Conservation (phyloP, 1,284 basidiomycete genomes). For the Moesziomyces globuligerus region DNA sequence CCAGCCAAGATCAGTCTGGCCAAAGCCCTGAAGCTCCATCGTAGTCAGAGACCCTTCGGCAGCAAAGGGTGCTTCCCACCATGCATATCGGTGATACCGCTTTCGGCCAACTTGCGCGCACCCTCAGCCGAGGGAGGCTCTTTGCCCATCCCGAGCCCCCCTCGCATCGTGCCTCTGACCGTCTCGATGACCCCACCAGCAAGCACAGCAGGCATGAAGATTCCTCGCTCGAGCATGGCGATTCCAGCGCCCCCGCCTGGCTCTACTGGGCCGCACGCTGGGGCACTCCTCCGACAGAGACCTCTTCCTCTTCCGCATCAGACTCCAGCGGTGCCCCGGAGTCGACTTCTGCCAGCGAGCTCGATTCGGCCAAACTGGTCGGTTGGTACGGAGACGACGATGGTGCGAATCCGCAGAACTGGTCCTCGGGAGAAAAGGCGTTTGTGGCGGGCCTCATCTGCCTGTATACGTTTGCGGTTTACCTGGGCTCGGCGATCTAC, state of each 20-base stretch:
- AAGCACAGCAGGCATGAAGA: no score
- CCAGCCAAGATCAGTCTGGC: not conserved
- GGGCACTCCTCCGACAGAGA: not conserved
- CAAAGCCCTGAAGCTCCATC: not conserved
- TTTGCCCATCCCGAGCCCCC: slow-evolving; percentile 4
- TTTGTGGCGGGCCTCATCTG: slow-evolving; percentile 53
- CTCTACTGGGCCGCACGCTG: not conserved
- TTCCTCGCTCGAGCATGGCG: not conserved
- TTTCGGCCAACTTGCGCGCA: slow-evolving; percentile 4
- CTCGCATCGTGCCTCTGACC: slow-evolving; percentile 4
- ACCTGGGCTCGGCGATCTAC: slow-evolving; percentile 70
- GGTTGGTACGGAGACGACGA: slow-evolving; percentile 60
- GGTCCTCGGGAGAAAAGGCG: slow-evolving; percentile 40
- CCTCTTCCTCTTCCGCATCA: not conserved
- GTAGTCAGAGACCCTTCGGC: not conserved
- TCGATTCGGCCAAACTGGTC: slow-evolving; percentile 67
- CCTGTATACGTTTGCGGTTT: slow-evolving; percentile 70
- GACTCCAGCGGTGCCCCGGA: not conserved
- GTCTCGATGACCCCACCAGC: not conserved
- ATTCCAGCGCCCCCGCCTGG: not conserved
- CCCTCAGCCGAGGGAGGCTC: not conserved
- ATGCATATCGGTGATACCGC: slow-evolving; percentile 12
- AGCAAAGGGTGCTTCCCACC: not conserved
- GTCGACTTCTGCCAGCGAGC: not conserved
- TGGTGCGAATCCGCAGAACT: slow-evolving; percentile 58